These are phyloP conservation scores for Miamiensis avidus DNA, from an alignment of 169 alveolate species.

Conservation along the genomic window DNA sequence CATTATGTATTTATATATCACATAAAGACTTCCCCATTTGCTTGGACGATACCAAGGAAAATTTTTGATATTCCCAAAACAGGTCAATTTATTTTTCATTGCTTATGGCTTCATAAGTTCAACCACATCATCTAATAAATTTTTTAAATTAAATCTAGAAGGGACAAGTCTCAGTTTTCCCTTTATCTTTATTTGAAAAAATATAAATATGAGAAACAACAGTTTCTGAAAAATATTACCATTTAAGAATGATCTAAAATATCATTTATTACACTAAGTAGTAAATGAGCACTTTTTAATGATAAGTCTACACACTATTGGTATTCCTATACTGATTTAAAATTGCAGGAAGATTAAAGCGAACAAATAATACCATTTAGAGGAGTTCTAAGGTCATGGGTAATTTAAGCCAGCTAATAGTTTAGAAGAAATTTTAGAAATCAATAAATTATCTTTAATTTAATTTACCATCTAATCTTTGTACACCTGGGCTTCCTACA, in stretches of 20 bases:
- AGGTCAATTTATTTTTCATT: neutral
- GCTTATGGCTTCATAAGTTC: neutral
- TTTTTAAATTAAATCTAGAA: neutral
- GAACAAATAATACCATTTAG: neutral
- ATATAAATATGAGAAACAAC: too few relatives aligned
- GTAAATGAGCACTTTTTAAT: neutral
- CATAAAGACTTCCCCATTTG: neutral
- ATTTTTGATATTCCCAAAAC: neutral
- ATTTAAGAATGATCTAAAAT: constrained; percentile 1
- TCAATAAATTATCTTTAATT: too few relatives aligned
- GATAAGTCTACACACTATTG: neutral
- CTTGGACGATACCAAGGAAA: neutral
- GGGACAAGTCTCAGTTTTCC: constrained; percentile 15
- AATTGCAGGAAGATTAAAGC: neutral
- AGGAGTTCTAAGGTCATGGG: constrained; percentile 12
- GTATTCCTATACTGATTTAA: neutral
- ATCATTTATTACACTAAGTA: neutral
- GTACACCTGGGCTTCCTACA: too few relatives aligned
- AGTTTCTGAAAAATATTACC: too few relatives aligned
- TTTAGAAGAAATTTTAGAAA: too few relatives aligned
- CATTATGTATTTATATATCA: constrained; percentile 5
- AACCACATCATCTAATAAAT: neutral
- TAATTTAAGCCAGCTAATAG: constrained; percentile 8
- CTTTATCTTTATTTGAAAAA: constrained; percentile 2
- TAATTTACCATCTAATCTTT: too few relatives aligned